Evolutionary conservation across 169 alveolate species (phyloP), one percentile per base, ranked within the genome.

Genomic region (Ichthyophthirius multifiliis): DNA sequence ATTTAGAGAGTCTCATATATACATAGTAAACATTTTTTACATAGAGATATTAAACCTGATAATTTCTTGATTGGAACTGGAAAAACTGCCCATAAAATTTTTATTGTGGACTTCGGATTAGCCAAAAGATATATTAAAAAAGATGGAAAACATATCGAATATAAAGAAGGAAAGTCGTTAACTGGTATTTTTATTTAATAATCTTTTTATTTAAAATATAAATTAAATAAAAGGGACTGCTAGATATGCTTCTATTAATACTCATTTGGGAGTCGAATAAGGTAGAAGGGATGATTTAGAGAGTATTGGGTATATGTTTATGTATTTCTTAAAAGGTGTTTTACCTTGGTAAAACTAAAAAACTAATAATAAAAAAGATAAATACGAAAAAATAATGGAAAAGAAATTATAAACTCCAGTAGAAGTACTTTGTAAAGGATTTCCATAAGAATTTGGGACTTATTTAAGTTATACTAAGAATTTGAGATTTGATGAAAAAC

Each of bases 301-400:
- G 85, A 82, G 92, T 41, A 47, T 89, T 12, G 94, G 96, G 10
- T 89, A 92, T 79, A 89, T 90, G 30, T 93, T 99, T 62, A 96
- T 98, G 96, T 98, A 97, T 93, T 98, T 99, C 92, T 94, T 97
- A 77, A 93, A 98, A 71, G 99, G 99, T 37, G 92, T 97, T 65
- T 96, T 99, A 27, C 99, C 99, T 18, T 99, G 99, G 99, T 99
- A 98, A 83, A 99, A 98, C 27, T 91, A 95, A 43, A 94, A 96
- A 83, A 99, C 99, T 55, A 95, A 94, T 5, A 95, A 97, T 47
- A 97, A 97, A 89, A 97, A 96, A 88, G 99, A 98, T 88, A 98
- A 98, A 89, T 98, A 98, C 85, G 99, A 98, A 85, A 98, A 97
- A 89, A 98, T 99, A 91, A 97, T 98, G 99, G 99, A 99, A 92